A percentile compares a stretch with the other conserved stretches of the same genome.
These are phyloP conservation scores for Globisporangium canariense DNA, from an alignment of 352 stramenopile species.

Conservation along the genomic window DNA sequence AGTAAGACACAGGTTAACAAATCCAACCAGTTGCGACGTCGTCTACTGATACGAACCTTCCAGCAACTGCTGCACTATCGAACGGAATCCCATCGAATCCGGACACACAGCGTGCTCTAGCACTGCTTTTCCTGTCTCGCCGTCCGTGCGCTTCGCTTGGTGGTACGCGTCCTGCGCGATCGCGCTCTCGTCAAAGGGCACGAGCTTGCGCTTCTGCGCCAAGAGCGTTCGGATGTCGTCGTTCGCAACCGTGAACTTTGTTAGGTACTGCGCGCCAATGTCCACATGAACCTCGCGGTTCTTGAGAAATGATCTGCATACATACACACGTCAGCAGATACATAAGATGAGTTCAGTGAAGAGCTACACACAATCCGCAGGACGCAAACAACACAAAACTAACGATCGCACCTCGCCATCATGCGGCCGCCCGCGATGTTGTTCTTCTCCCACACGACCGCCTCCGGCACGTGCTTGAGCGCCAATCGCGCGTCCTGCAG, in stretches of 20 bases:
- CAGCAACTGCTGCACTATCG: constrained; percentile 52
- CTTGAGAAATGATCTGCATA: constrained; percentile 45
- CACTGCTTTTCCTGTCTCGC: constrained; percentile 10
- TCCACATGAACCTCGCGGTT: constrained; percentile 57
- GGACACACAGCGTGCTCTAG: constrained; percentile 40
- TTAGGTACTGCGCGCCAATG: constrained; percentile 72
- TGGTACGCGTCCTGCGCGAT: constrained; percentile 51
- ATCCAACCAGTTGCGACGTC: no score
- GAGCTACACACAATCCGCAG: not conserved
- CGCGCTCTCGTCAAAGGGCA: constrained; percentile 37
- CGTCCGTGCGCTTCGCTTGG: constrained; percentile 13
- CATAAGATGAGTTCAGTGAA: constrained; percentile 1
- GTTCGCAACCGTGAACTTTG: constrained; percentile 39
- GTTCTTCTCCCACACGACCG: constrained; percentile 72
- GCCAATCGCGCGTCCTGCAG: constrained; percentile 34
- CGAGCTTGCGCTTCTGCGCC: constrained; percentile 27
- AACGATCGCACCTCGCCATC: constrained; percentile 46
- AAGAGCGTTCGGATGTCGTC: constrained; percentile 49
- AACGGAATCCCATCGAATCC: constrained; percentile 44
- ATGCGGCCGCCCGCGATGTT: constrained; percentile 61
- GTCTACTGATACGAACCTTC: constrained; percentile 16
- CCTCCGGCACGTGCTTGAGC: constrained; percentile 19
- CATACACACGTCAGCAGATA: not conserved
- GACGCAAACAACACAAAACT: not conserved
- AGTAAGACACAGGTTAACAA: not conserved